Evolutionary conservation across 2,329 filamentous ascomycete species (phyloP).

Genomic region (Purpureocillium lavendulum): DNA sequence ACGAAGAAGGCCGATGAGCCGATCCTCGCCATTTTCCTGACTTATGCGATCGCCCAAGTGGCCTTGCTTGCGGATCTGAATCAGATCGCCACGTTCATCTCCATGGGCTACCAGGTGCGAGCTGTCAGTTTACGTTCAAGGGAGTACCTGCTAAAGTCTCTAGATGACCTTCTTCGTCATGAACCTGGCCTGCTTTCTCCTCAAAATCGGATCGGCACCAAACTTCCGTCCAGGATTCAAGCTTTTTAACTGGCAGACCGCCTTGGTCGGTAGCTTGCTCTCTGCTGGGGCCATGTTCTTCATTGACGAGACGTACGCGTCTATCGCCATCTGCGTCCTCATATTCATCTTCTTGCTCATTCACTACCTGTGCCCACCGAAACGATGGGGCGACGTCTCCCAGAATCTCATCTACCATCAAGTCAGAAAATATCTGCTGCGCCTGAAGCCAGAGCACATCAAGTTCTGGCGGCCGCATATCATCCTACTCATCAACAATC

Average conservation of each 20-base stretch:
- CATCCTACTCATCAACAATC: slow-evolving; percentile 73
- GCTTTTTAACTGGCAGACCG: slow-evolving; percentile 83
- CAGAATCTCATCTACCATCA: slow-evolving; percentile 82
- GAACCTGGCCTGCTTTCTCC: slow-evolving; percentile 77
- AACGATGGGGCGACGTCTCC: slow-evolving; percentile 84
- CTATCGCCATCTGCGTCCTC: slow-evolving; percentile 64
- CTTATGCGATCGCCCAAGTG: slow-evolving; percentile 66
- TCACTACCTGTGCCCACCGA: slow-evolving; percentile 77
- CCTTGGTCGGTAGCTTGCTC: slow-evolving; percentile 63
- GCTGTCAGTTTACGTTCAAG: too few relatives aligned
- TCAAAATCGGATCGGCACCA: slow-evolving; percentile 80
- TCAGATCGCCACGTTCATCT: slow-evolving; percentile 81
- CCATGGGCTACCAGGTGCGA: slow-evolving; percentile 71
- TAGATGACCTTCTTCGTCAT: slow-evolving; percentile 85
- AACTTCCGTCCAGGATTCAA: slow-evolving; percentile 86
- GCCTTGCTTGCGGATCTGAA: slow-evolving; percentile 80
- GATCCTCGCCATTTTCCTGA: slow-evolving; percentile 65
- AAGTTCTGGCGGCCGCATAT: slow-evolving; percentile 93
- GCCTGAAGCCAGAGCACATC: slow-evolving; percentile 80
- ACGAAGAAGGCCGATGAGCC: slow-evolving; percentile 67
- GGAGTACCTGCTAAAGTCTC: too few relatives aligned
- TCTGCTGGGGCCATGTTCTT: slow-evolving; percentile 84
- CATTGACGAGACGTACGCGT: slow-evolving; percentile 74
- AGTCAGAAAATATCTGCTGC: slow-evolving; percentile 77
- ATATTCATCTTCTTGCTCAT: slow-evolving; percentile 75